Conservation (phyloP, 768 basidiomycete species). For the Cyclocybe cylindracea region DNA sequence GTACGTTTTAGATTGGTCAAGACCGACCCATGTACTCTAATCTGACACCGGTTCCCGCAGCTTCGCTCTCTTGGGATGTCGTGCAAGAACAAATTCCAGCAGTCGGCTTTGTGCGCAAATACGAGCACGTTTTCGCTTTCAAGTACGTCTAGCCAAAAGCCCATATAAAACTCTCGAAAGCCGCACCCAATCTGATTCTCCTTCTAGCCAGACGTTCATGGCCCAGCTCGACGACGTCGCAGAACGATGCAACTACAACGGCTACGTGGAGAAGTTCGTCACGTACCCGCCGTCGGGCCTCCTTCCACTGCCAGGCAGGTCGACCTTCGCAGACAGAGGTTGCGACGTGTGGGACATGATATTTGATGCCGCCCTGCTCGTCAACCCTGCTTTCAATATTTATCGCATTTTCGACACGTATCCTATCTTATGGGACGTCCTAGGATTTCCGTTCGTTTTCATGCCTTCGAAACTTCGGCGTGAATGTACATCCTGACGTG, state of each 20-base stretch:
- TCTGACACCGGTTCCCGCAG: slow-evolving; percentile 27
- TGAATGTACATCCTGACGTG: background rate
- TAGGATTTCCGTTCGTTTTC: slow-evolving; percentile 69
- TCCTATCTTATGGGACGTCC: slow-evolving; percentile 77
- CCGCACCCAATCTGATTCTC: background rate
- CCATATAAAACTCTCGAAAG: background rate
- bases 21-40: background rate
- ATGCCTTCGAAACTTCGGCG: background rate
- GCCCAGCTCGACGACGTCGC: slow-evolving; percentile 54
- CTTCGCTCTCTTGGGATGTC: slow-evolving; percentile 60
- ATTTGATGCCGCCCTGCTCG: slow-evolving; percentile 55
- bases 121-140: slow-evolving; percentile 67
- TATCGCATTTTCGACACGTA: slow-evolving; percentile 79
- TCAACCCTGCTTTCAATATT: slow-evolving; percentile 78
- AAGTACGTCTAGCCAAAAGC: slow-evolving; percentile 45
- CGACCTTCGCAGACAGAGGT: slow-evolving; percentile 41
- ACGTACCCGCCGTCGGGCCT: slow-evolving; percentile 68
- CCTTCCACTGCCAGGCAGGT: slow-evolving; percentile 69
- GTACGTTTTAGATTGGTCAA: slow-evolving; percentile 37
- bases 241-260: slow-evolving; percentile 58
- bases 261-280: slow-evolving; percentile 61
- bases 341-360: slow-evolving; percentile 74
- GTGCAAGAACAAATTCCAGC: slow-evolving; percentile 73
- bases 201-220: slow-evolving; percentile 61
- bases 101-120: slow-evolving; percentile 74